A percentile compares a stretch with the other conserved stretches of the same genome.
These are phyloP conservation scores for Globisporangium parvum DNA, from an alignment of 352 stramenopile genomes.

Conservation along the genomic window DNA sequence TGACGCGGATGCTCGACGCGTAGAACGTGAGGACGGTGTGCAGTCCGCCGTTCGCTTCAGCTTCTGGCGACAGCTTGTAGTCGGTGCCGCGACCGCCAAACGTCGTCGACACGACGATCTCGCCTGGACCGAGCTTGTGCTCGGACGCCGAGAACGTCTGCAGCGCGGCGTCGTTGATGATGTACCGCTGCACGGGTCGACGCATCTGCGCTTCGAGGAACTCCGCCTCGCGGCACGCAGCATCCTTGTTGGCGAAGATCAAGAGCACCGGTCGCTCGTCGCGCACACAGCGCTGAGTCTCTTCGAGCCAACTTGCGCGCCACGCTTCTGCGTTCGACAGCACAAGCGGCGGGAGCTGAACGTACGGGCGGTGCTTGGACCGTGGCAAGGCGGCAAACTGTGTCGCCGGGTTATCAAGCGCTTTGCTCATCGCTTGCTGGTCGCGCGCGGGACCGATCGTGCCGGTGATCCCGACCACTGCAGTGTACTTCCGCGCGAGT, in stretches of 20 bases:
- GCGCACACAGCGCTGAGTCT: not conserved
- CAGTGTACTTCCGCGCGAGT: not conserved
- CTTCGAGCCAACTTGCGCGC: not conserved
- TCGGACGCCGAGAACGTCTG: conserved; percentile 3
- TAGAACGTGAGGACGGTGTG: conserved; percentile 3
- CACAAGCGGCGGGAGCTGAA: not conserved
- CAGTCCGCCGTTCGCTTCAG: not conserved
- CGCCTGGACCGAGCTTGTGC: not conserved
- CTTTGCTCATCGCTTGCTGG: not conserved
- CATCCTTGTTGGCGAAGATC: not conserved
- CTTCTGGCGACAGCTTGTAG: conserved; percentile 1
- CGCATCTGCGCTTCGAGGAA: not conserved
- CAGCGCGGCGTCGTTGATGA: not conserved
- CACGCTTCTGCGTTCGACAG: not conserved
- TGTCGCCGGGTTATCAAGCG: not conserved
- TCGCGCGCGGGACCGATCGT: not conserved
- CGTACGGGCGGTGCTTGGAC: not conserved
- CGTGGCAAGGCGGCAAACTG: not conserved
- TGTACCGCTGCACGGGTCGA: not conserved
- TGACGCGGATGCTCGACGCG: not conserved
- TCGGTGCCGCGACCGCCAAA: conserved; percentile 1
- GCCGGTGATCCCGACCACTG: not conserved
- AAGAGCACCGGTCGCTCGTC: not conserved
- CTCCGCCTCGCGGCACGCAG: not conserved
- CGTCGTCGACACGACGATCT: conserved; percentile 1